phyloP scores from a whole-genome alignment of 148 eudicot genomes.

The Rhododendron simsii region DNA sequence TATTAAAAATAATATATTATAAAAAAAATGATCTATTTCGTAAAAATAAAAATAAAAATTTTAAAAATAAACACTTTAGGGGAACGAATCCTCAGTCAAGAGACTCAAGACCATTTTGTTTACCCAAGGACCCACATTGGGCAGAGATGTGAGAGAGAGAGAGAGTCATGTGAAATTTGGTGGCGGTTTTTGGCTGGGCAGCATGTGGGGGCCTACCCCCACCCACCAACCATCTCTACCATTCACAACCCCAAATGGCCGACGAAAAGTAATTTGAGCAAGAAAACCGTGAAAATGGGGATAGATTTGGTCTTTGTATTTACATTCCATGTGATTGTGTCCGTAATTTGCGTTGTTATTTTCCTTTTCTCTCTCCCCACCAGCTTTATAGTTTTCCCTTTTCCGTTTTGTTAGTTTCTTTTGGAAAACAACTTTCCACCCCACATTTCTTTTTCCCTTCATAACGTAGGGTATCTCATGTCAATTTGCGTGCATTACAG shows the following conservation, averaged over 20 bases:
- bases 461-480: too few relatives aligned
- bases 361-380: not conserved
- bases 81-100: too few relatives aligned
- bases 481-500: too few relatives aligned
- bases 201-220: not conserved
- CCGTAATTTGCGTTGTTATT: not conserved
- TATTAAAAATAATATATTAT: too few relatives aligned
- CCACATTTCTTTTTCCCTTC: not conserved
- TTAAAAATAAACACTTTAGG: too few relatives aligned
- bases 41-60: too few relatives aligned
- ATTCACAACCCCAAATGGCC: not conserved
- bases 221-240: not conserved
- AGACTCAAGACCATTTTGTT: too few relatives aligned
- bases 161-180: not conserved
- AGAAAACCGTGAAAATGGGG: slow-evolving; percentile 1
- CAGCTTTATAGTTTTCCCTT: not conserved
- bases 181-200: not conserved
- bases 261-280: not conserved
- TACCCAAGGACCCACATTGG: not conserved
- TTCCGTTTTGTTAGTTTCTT: not conserved
- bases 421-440: not conserved
- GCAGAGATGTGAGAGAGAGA: not conserved
- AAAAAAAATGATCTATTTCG: too few relatives aligned
- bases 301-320: not conserved
- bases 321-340: not conserved